Percentiles rank a stretch among this genome's conserved stretches.
phyloP scores from a whole-genome alignment of 1,139 yeast species.

The Geotrichum citri-aurantii region DNA sequence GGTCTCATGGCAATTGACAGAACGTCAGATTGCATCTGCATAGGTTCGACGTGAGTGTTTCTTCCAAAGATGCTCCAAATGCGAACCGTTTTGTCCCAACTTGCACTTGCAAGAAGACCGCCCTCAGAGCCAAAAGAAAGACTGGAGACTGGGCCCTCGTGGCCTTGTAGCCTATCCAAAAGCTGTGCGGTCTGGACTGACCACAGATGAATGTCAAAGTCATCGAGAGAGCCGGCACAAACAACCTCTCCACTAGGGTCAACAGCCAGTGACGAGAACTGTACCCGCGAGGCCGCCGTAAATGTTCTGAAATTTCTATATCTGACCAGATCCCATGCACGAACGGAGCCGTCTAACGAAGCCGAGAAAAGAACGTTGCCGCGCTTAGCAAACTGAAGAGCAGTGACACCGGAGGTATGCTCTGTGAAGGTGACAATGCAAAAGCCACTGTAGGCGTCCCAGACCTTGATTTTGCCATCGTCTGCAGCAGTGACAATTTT shows the following conservation, averaged over 20 bases:
- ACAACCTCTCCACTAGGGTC: conserved; percentile 98
- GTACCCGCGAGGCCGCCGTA: conserved; percentile 84
- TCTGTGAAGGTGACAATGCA: conserved; percentile 89
- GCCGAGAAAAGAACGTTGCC: conserved; percentile 90
- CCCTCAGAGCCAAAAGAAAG: conserved; percentile 80
- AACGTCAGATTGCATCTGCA: conserved; percentile 82
- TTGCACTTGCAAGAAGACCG: conserved; percentile 73
- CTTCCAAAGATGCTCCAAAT: conserved; percentile 85
- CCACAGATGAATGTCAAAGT: conserved; percentile 91
- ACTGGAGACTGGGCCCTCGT: conserved; percentile 91
- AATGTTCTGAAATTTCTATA: conserved; percentile 92
- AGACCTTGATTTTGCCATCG: conserved; percentile 92
- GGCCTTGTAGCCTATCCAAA: conserved; percentile 82
- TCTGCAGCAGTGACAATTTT: conserved; percentile 90
- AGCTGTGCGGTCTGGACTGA: conserved; percentile 94
- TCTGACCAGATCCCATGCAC: conserved; percentile 94
- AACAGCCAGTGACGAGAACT: conserved; percentile 83
- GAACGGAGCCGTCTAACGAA: conserved; percentile 91
- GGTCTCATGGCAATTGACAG: conserved; percentile 80
- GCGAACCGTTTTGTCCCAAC: conserved; percentile 94
- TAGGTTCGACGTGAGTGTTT: conserved; percentile 82
- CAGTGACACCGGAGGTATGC: conserved; percentile 85
- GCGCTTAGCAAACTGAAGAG: conserved; percentile 74
- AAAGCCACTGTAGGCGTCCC: conserved; percentile 94
- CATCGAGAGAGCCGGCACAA: conserved; percentile 90